Evolutionary conservation across 73 alveolate species (phyloP).

Genomic region (Paramecium octaurelia): DNA sequence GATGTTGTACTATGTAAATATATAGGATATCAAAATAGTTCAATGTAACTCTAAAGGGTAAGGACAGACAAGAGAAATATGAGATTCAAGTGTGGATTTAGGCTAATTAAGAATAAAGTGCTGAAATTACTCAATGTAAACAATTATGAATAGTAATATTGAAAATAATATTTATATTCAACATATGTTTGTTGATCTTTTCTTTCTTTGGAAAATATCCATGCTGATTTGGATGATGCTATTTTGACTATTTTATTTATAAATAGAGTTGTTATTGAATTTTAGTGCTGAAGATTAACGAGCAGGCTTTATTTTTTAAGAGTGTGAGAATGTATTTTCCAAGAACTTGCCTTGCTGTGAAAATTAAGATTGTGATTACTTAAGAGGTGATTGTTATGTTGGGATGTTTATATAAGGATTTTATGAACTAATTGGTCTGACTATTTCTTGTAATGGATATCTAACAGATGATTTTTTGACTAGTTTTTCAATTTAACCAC

Average conservation of each 20-base stretch:
- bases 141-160: neutral
- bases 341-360: neutral
- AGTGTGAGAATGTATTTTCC: neutral
- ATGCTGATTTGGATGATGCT: neutral
- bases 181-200: neutral
- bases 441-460: neutral
- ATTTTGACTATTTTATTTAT: neutral
- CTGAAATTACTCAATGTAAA: neutral
- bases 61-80: neutral
- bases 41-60: neutral
- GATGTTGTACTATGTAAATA: neutral
- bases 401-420: neutral
- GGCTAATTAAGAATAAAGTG: neutral
- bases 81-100: neutral
- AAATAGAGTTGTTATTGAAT: neutral
- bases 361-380: neutral
- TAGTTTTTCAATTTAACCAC: constrained; percentile 11
- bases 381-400: neutral
- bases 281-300: neutral
- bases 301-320: neutral
- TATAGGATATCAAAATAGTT: neutral
- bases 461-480: neutral
- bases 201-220: constrained; percentile 16
- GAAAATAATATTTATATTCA: neutral
- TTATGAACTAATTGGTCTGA: neutral